Percentiles rank a stretch among this genome's conserved stretches.
These are phyloP conservation scores for Pichia sp. DNA, from an alignment of 1,139 yeast genomes.

Conservation along the genomic window DNA sequence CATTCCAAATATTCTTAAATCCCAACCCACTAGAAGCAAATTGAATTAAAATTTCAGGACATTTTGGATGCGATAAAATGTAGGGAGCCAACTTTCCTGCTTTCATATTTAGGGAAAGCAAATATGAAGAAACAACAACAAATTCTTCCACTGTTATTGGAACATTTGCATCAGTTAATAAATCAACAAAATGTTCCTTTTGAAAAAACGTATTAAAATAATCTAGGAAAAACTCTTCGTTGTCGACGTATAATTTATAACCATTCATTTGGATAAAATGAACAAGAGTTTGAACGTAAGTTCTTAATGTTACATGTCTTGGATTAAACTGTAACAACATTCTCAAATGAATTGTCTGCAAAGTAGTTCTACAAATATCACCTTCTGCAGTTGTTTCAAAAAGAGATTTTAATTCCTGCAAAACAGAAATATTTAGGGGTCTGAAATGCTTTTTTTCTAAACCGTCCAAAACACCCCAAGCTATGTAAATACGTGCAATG, in stretches of 20 bases:
- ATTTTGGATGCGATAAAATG: slow-evolving; percentile 16
- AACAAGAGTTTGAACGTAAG: slow-evolving; percentile 33
- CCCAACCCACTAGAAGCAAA: slow-evolving; percentile 19
- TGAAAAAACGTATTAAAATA: slow-evolving; percentile 24
- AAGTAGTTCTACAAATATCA: slow-evolving; percentile 42
- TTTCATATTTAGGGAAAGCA: slow-evolving; percentile 9
- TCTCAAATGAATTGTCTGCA: slow-evolving; percentile 47
- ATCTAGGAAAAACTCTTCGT: slow-evolving; percentile 32
- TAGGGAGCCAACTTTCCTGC: slow-evolving; percentile 13
- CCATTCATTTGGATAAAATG: slow-evolving; percentile 42
- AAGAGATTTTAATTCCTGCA: slow-evolving; percentile 35
- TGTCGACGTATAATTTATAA: slow-evolving; percentile 32
- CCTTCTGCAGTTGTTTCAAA: slow-evolving; percentile 58
- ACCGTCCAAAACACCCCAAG: slow-evolving; percentile 54
- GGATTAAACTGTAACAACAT: slow-evolving; percentile 34
- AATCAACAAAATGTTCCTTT: slow-evolving; percentile 13
- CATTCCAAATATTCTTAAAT: slow-evolving; percentile 19
- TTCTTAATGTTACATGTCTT: slow-evolving; percentile 22
- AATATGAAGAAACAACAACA: slow-evolving; percentile 16
- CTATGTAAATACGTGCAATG: slow-evolving; percentile 61
- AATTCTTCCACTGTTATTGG: slow-evolving; percentile 18
- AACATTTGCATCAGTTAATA: slow-evolving; percentile 10
- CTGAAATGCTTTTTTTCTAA: slow-evolving; percentile 30
- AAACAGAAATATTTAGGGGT: slow-evolving; percentile 31
- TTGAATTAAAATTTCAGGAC: slow-evolving; percentile 28